Evolutionary conservation across 495 filamentous ascomycete species (phyloP).

Genomic region (Podospora fimiseda): DNA sequence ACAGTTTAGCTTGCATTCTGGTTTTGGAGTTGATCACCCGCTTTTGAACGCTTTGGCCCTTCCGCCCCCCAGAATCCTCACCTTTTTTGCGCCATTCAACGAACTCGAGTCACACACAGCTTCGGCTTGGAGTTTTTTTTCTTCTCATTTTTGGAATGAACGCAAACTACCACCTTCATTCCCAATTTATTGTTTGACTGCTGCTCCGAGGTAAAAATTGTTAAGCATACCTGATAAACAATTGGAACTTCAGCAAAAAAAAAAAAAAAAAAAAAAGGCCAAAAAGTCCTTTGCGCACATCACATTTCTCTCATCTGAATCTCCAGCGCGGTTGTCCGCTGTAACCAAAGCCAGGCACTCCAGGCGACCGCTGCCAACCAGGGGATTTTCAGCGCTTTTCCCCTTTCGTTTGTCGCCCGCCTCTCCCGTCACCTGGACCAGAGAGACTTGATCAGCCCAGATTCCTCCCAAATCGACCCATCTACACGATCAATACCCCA

Average conservation of each 20-base stretch:
- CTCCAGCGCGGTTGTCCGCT: not conserved
- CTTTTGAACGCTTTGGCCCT: not conserved
- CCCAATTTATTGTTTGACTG: no score
- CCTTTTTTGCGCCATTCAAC: not conserved
- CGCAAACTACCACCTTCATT: not conserved
- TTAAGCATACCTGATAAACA: no score
- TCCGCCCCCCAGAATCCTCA: not conserved
- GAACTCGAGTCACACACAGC: not conserved
- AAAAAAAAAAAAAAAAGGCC: no score
- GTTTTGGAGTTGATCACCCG: not conserved
- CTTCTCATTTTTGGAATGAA: no score
- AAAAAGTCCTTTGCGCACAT: no score
- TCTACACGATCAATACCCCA: conserved; percentile 8
- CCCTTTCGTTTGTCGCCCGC: conserved; percentile 16
- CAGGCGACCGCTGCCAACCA: conserved; percentile 2
- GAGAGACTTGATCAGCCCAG: conserved; percentile 28
- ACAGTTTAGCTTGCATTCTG: not conserved
- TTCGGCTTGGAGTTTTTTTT: no score
- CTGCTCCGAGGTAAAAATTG: no score
- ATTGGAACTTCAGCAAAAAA: no score
- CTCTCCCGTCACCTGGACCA: conserved; percentile 17
- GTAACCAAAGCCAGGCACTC: conserved; percentile 7
- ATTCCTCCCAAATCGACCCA: conserved; percentile 30
- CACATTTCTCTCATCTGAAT: not conserved
- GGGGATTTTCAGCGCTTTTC: conserved; percentile 12